Evolutionary conservation across 2,329 filamentous ascomycete genomes (phyloP), one percentile per base, ranked within the genome.

Genomic region (Verticillium zaregamsianum): DNA sequence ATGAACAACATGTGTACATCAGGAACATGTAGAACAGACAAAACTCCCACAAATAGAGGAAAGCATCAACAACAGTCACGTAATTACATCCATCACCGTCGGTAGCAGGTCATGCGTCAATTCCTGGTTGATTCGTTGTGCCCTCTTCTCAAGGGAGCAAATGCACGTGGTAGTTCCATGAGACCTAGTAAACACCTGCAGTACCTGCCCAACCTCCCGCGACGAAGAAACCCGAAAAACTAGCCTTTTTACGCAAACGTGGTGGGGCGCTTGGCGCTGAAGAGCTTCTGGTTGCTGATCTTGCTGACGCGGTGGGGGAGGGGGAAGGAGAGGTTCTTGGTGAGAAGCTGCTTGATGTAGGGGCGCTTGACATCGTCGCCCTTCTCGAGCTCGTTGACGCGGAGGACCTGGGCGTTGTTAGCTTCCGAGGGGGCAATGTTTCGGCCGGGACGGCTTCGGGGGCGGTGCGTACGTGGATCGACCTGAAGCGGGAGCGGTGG

Each of bases 271-370:
- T 88, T 92, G 77, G 92, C 88, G 79, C 90, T 87, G 86, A 96
- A 99, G 79, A 98, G 78, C 88, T 96, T 96, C 86, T 90, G 91
- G 85, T 84, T 88, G 79, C 80, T 82, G 81, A 86, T 85, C 84
- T 93, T 93, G 84, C 89, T 86, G 77, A 93, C 83, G 76, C 96
- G 95, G 88, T 99, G 95, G 79, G 95, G 95, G 72, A 99, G 92
- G 79, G 95, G 95, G 92, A 99, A 99, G 82, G 90, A 92, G 81
- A 99, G 91, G 82, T 88, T 80, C 90, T 98, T 98, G 82, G 86
- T 83, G 79, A 96, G 83, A 80, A 99, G 92, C 86, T 99, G 95
- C 88, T 93, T 96, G 87, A 99, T 96, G 90, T 99, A 99, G 71
- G 95, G 94, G 80, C 95, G 92, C 86, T 94, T 95, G 86, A 99